Base-by-base conservation (phyloP, 2,329 filamentous ascomycete species). In the Gnomoniopsis sp. region DNA sequence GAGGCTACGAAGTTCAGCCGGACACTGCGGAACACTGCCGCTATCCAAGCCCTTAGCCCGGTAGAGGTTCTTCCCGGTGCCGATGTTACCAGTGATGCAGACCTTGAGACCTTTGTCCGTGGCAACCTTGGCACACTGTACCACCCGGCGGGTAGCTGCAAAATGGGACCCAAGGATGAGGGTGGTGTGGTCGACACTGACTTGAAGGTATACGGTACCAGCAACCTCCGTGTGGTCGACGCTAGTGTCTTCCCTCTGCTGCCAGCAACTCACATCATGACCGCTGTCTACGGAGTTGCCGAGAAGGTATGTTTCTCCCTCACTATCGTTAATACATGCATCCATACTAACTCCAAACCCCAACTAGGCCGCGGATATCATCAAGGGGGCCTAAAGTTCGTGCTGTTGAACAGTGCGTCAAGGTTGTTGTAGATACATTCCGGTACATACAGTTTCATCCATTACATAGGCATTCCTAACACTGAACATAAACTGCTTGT, bases 151-250 rank as follows among this genome's bases (percentile, higher is more conserved):
- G 74, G 77, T 11, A 78, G 76, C 11, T 71, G 75, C 48, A 71
- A 76, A 3, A 81, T 80, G 78, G 67, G 79, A 63, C 75, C 75
- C 8, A 66, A 68, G 19, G 69, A 69, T 14, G 64, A 73, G 7
- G 78, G 77, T 11, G 78, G 77, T 19, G 78, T 80, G 11, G 77
- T 80, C 1, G 72, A 75, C 58, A 60, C 73, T 17, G 60, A 74
- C 12, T 63, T 80, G 52, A 60, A 68, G 48, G 78, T 80, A 0
- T 78, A 79, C 61, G 78, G 78, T 2, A 74, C 73, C 3, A 61
- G 67, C 33, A 75, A 75, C 52, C 66, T 81, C 48, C 71, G 78
- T 3, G 69, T 80, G 8, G 73, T 78, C 1, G 78, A 81, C 59
- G 74, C 75, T 2, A 75, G 75, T 46, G 69, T 79, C 26, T 74